These are phyloP conservation scores for Rutidosis leptorrhynchoides DNA, from an alignment of 129 eudicot species.

Conservation along the genomic window DNA sequence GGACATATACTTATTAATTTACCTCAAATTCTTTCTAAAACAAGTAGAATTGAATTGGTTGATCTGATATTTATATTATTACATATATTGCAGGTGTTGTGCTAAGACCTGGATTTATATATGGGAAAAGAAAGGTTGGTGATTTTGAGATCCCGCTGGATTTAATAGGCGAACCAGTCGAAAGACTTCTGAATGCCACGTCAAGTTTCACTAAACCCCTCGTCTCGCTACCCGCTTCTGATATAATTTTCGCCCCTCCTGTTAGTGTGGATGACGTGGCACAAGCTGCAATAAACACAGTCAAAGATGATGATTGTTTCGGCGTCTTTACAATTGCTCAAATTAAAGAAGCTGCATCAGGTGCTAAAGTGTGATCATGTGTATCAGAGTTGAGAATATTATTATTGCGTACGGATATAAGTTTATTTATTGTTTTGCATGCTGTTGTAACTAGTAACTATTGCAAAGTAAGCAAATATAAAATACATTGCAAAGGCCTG, in stretches of 20 bases:
- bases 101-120: conserved; percentile 86
- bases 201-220: conserved; percentile 75
- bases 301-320: conserved; percentile 78
- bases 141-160: conserved; percentile 85
- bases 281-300: conserved; percentile 69
- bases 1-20: neutral
- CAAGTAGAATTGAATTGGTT: no score
- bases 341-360: conserved; percentile 81
- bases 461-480: conserved; percentile 19
- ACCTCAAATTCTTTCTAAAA: neutral
- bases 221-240: conserved; percentile 79
- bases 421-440: conserved; percentile 2
- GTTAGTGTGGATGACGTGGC: conserved; percentile 89
- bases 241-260: conserved; percentile 80
- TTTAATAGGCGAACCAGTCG: conserved; percentile 79
- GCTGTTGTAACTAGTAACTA: conserved; percentile 13
- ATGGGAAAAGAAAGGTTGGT: conserved; percentile 90
- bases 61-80: neutral
- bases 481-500: conserved; percentile 12
- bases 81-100: conserved; percentile 72
- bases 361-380: conserved; percentile 49
- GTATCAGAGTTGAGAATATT: neutral
- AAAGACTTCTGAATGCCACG: conserved; percentile 57
- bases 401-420: neutral
- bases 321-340: conserved; percentile 87